A percentile compares a stretch with the other conserved stretches of the same genome.
Evolutionary conservation across 1,284 basidiomycete genomes (phyloP).

Genomic region (Pseudozyma tsukubaensis): DNA sequence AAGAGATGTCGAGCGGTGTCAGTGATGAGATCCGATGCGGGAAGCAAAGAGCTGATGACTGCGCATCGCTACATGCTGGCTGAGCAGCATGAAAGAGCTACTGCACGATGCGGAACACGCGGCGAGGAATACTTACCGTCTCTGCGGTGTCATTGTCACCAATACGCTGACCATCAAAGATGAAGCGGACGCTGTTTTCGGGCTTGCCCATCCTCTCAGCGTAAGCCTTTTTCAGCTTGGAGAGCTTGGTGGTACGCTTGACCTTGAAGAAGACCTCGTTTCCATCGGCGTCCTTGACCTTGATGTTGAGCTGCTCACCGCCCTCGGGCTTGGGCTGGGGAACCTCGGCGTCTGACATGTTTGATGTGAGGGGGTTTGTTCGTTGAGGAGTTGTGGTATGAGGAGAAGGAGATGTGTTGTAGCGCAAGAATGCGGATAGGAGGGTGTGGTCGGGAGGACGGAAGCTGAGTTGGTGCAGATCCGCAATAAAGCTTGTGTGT

Average conservation of each 20-base stretch:
- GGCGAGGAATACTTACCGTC: slow-evolving; percentile 51
- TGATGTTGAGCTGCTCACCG: slow-evolving; percentile 68
- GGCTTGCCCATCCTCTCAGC: slow-evolving; percentile 89
- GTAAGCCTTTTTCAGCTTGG: slow-evolving; percentile 92
- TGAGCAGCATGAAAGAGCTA: no score
- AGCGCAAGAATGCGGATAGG: neutral
- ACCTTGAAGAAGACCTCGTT: slow-evolving; percentile 99
- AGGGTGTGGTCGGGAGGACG: slow-evolving; percentile 18
- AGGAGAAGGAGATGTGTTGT: neutral
- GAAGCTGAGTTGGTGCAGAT: neutral
- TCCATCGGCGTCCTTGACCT: slow-evolving; percentile 71
- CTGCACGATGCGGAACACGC: no score
- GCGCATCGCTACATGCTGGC: no score
- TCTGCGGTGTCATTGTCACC: slow-evolving; percentile 67
- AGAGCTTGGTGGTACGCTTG: slow-evolving; percentile 90
- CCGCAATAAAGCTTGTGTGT: neutral
- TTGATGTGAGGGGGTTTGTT: neutral
- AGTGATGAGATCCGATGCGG: neutral
- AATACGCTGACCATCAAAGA: slow-evolving; percentile 66
- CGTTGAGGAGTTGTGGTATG: neutral
- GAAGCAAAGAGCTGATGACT: neutral
- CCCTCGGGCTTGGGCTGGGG: slow-evolving; percentile 63
- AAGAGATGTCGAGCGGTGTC: neutral
- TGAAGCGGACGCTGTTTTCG: slow-evolving; percentile 65
- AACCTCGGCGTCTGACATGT: slow-evolving; percentile 62